Base-by-base conservation (phyloP, 257 asterid genomes). In the Paulownia fortunei region DNA sequence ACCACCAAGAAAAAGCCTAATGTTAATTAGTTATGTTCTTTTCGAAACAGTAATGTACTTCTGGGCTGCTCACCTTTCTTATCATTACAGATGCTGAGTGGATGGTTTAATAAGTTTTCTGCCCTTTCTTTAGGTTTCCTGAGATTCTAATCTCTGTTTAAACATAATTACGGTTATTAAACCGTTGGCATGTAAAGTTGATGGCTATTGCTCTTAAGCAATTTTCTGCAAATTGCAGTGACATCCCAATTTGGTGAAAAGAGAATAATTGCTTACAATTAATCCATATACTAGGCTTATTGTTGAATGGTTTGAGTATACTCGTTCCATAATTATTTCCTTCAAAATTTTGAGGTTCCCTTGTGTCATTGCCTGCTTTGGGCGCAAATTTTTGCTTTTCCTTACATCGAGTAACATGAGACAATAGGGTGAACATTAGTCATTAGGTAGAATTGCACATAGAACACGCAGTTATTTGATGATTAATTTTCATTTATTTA, bases 1-100 rank as follows among this genome's bases (percentile, higher is more conserved):
- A 84, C 93, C 47, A 78, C 85, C 68, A 85, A 89, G 88, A 88
- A 89, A 77, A 87, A 92, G 86, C 84, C 88, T 54, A 83, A 30
- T 27, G 79, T 83, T 55, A 89, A 91, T 69, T 82, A 77, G 82
- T 64, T 8, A 18, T 1, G 18, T 63, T 49, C 10, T n/a, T 30
- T 51, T 51, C 19, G 11, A 30, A 72, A 72, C 44, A 2, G 64
- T 54, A 32, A n/a, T 18, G 76, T 9, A 26, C 52, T 52, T n/a
- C 12, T 36, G 76, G 19, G 65, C 41, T 24, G 26, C 24, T 47
- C 39, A 24, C 37, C 36, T 19, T 21, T 46, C 26, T 69, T 30
- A n/a, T 63, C 59, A 21, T 18, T 32, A 18, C 34, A 70, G 30
- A 51, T 54, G 42, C 26, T 10, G n/a, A 21, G 13, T 36, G 10